Evolutionary conservation across 2,329 filamentous ascomycete species (phyloP).

Genomic region (Biscogniauxia marginata): DNA sequence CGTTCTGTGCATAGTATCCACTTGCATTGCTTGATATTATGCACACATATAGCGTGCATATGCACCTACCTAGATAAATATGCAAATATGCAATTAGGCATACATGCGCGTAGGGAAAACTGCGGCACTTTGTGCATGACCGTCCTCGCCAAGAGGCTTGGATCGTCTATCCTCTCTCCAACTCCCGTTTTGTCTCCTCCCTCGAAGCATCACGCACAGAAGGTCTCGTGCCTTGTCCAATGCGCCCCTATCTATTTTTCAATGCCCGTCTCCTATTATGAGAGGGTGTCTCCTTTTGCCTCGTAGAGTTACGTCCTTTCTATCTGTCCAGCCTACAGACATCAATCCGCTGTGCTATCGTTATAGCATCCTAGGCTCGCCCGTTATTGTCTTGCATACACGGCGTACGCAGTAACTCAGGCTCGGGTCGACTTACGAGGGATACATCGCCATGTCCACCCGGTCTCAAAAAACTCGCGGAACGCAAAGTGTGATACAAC

Average conservation of each 20-base stretch:
- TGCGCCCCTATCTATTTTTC: too few species aligned
- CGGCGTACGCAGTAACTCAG: too few species aligned
- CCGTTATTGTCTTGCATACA: background rate
- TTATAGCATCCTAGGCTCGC: background rate
- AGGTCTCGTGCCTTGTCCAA: too few species aligned
- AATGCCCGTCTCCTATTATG: background rate
- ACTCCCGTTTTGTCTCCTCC: too few species aligned
- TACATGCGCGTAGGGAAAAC: background rate
- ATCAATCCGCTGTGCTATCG: background rate
- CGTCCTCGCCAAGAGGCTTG: background rate
- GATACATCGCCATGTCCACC: background rate
- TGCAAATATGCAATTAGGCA: background rate
- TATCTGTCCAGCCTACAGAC: background rate
- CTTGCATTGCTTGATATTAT: background rate
- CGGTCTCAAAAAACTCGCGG: background rate
- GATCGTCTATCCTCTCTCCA: too few species aligned
- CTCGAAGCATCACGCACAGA: too few species aligned
- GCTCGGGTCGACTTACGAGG: background rate
- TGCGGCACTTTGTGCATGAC: background rate
- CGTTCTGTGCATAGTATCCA: too few species aligned
- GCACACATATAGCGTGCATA: too few species aligned
- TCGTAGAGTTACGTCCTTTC: too few species aligned
- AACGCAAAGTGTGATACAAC: background rate
- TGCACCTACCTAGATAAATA: background rate
- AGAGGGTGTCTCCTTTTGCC: too few species aligned